These are phyloP conservation scores for Solanum pimpinellifolium DNA, from an alignment of 257 asterid species.

Conservation along the genomic window DNA sequence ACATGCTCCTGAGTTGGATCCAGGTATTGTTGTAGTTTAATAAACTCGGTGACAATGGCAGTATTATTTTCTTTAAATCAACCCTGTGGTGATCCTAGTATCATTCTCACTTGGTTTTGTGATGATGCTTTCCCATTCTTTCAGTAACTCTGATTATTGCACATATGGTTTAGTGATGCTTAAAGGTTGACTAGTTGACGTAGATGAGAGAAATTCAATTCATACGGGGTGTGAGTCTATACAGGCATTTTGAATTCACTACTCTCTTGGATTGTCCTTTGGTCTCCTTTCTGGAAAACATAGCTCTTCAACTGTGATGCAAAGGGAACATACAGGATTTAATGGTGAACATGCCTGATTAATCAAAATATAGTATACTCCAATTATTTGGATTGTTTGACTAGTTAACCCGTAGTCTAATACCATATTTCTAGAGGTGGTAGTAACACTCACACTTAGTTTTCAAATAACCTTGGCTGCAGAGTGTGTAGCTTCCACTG, in stretches of 20 bases:
- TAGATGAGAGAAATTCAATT: not conserved
- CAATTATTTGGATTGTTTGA: not conserved
- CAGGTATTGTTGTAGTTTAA: conserved; percentile 39
- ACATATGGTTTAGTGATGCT: not conserved
- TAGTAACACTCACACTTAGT: not conserved
- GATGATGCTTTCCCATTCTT: not conserved
- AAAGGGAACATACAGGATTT: not conserved
- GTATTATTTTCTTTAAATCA: not conserved
- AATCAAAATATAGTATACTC: not conserved
- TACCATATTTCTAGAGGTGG: not conserved
- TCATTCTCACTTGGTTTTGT: not conserved
- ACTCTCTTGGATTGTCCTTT: not conserved
- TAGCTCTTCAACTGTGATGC: not conserved
- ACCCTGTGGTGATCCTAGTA: not conserved
- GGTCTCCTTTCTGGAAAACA: not conserved
- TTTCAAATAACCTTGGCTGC: not conserved
- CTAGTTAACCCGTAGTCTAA: not conserved
- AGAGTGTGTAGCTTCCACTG: not conserved
- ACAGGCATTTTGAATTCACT: not conserved
- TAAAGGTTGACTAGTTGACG: not conserved
- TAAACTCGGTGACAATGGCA: not conserved
- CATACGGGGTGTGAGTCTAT: not conserved
- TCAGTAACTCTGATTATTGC: not conserved
- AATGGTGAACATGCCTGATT: not conserved
- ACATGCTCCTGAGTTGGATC: conserved; percentile 82